phyloP scores from a whole-genome alignment of 1,139 yeast genomes.

The Blastobotrys indianensis region DNA sequence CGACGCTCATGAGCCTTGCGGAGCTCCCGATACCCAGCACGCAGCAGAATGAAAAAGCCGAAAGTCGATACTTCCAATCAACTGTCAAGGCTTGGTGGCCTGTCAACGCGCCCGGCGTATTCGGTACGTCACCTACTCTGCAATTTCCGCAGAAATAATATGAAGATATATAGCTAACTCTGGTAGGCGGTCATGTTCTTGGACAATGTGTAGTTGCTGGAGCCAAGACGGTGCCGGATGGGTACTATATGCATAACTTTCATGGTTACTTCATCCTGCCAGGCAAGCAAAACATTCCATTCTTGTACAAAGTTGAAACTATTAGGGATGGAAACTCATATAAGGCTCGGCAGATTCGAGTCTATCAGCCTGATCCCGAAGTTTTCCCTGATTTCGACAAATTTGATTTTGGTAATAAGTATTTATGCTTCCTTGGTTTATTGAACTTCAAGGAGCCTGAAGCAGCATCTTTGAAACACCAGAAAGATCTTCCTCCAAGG shows the following conservation, averaged over 20 bases:
- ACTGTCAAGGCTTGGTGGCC: conserved; percentile 26
- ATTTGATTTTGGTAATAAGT: conserved; percentile 20
- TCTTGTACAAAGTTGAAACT: conserved; percentile 27
- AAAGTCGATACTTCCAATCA: conserved; percentile 22
- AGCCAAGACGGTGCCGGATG: conserved; percentile 23
- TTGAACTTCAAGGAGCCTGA: conserved; percentile 29
- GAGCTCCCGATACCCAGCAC: conserved; percentile 18
- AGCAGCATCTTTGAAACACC: conserved; percentile 20
- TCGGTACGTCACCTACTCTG: conserved; percentile 19
- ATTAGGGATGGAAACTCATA: conserved; percentile 29
- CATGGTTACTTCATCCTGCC: conserved; percentile 33
- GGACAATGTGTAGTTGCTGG: conserved; percentile 31
- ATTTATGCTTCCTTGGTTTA: conserved; percentile 26
- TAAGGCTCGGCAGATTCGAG: conserved; percentile 27
- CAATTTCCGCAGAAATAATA: conserved; percentile 1
- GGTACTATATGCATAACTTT: conserved; percentile 19
- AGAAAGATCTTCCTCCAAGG: conserved; percentile 20
- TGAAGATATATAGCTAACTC: conserved; percentile 2
- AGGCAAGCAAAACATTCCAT: conserved; percentile 29
- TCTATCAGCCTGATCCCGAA: conserved; percentile 26
- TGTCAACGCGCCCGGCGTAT: conserved; percentile 27
- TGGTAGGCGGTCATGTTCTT: conserved; percentile 30
- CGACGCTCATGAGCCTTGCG: conserved; percentile 23
- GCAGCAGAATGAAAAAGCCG: conserved; percentile 6
- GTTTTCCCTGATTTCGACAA: conserved; percentile 13